These are phyloP conservation scores for Sarocladiaceae sp. DNA, from an alignment of 2,329 filamentous ascomycete genomes.

Conservation along the genomic window DNA sequence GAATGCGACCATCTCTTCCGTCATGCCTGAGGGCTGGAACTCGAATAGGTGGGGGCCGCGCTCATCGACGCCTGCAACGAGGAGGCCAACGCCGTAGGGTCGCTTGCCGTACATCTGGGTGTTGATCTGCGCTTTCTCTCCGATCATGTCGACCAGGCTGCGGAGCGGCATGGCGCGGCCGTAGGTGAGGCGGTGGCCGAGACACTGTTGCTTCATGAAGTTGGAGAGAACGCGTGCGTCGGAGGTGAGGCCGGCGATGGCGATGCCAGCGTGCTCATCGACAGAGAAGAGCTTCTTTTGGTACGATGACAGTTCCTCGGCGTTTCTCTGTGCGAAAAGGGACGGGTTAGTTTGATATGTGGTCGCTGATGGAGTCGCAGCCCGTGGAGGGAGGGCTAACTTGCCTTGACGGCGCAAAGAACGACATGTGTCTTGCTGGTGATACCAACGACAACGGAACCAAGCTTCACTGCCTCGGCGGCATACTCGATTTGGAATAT, in stretches of 20 bases:
- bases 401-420: slow-evolving; percentile 90
- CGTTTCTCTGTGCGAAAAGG: slow-evolving; percentile 65
- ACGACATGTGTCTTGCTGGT: slow-evolving; percentile 98
- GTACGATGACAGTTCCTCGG: slow-evolving; percentile 98
- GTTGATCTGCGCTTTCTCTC: slow-evolving; percentile 94
- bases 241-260: slow-evolving; percentile 92
- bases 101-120: slow-evolving; percentile 96
- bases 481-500: slow-evolving; percentile 99
- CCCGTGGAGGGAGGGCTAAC: slow-evolving; percentile 12
- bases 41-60: slow-evolving; percentile 94
- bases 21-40: slow-evolving; percentile 94
- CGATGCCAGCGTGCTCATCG: slow-evolving; percentile 91
- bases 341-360: background rate
- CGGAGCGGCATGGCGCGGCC: slow-evolving; percentile 87
- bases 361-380: slow-evolving; percentile 11
- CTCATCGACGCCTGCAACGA: slow-evolving; percentile 91
- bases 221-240: slow-evolving; percentile 98
- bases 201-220: slow-evolving; percentile 99
- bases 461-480: slow-evolving; percentile 97
- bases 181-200: slow-evolving; percentile 92
- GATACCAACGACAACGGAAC: slow-evolving; percentile 93
- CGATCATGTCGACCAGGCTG: slow-evolving; percentile 85
- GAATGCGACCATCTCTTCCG: slow-evolving; percentile 93
- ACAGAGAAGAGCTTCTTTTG: slow-evolving; percentile 98
- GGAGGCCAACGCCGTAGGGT: slow-evolving; percentile 88